phyloP scores from a whole-genome alignment of 768 basidiomycete genomes.

The Rhizopogon vesiculosus region DNA sequence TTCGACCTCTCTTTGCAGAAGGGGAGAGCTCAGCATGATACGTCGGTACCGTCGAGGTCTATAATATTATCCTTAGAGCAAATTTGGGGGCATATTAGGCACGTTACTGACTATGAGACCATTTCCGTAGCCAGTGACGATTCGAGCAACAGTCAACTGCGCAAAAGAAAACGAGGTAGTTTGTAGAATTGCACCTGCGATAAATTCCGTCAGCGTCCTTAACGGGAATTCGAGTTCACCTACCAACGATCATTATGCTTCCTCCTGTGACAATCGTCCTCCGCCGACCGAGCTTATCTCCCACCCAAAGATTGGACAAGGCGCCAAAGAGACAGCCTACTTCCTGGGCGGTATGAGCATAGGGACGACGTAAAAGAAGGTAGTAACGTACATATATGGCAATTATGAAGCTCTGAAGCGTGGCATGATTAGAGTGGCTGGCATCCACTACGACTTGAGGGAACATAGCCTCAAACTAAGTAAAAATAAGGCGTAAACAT shows the following conservation, averaged over 20 bases:
- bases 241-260: constrained; percentile 35
- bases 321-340: constrained; percentile 42
- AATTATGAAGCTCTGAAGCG: constrained; percentile 33
- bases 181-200: constrained; percentile 30
- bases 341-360: constrained; percentile 25
- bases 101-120: constrained; percentile 29
- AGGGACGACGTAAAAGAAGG: neutral
- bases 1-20: constrained; percentile 36
- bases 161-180: constrained; percentile 31
- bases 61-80: neutral
- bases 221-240: neutral
- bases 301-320: constrained; percentile 34
- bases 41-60: constrained; percentile 40
- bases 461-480: constrained; percentile 34
- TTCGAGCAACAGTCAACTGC: constrained; percentile 37
- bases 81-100: neutral
- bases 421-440: constrained; percentile 25
- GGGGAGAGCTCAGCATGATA: constrained; percentile 43
- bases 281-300: constrained; percentile 36
- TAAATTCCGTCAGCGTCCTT: neutral
- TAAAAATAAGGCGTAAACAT: neutral
- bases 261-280: constrained; percentile 35
- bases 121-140: constrained; percentile 37
- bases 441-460: constrained; percentile 29
- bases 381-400: constrained; percentile 30